A percentile compares a stretch with the other conserved stretches of the same genome.
Conservation (phyloP, 805 yeast species). For the Pichia phayaonensis region DNA sequence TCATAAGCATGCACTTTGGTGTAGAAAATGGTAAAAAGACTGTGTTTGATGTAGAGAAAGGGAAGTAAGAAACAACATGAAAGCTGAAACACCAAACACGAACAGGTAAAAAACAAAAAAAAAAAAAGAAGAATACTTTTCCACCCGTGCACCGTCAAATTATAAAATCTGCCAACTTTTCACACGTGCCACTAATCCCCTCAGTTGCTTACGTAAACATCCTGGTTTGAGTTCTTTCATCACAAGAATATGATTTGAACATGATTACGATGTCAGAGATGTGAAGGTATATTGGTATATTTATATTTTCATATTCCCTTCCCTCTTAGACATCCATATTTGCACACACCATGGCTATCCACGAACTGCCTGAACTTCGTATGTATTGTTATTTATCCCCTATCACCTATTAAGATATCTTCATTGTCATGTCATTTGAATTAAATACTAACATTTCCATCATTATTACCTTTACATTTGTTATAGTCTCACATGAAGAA, state of each 20-base stretch:
- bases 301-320: neutral
- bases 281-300: neutral
- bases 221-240: too few relatives aligned
- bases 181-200: neutral
- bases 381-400: slow-evolving; percentile 22
- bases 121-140: too few relatives aligned
- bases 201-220: neutral
- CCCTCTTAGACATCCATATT: neutral
- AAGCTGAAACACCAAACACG: neutral
- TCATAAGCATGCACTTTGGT: neutral
- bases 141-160: neutral
- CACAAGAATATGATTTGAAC: neutral
- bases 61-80: too few relatives aligned
- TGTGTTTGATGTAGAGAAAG: neutral
- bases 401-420: neutral
- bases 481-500: slow-evolving; percentile 68
- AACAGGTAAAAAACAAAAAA: neutral
- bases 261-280: neutral
- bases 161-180: neutral
- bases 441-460: neutral
- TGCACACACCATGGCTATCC: slow-evolving; percentile 22
- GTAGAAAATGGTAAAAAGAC: neutral
- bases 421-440: neutral
- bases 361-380: slow-evolving; percentile 37
- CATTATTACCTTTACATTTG: neutral